These are phyloP conservation scores for Clonostachys rosea DNA, from an alignment of 2,329 filamentous ascomycete species.

Conservation along the genomic window DNA sequence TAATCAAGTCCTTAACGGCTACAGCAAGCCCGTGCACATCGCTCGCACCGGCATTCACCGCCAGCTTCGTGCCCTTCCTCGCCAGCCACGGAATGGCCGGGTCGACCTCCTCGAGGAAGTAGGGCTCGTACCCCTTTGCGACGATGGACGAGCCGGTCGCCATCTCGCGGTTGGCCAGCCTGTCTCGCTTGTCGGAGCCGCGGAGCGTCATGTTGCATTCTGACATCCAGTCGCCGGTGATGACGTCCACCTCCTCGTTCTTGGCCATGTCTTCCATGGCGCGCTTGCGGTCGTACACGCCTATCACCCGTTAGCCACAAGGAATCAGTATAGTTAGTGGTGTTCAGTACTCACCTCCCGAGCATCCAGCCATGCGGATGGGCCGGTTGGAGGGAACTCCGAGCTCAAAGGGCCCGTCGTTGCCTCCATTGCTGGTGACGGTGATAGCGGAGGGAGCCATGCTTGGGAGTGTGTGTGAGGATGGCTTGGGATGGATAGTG, in stretches of 20 bases:
- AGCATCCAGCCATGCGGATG: slow-evolving; percentile 19
- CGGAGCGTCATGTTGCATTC: slow-evolving; percentile 20
- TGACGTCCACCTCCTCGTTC: slow-evolving; percentile 18
- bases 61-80: slow-evolving; percentile 21
- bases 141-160: slow-evolving; percentile 15
- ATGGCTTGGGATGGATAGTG: too few species aligned
- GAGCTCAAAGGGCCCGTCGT: slow-evolving; percentile 3
- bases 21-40: slow-evolving; percentile 16
- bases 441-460: slow-evolving; percentile 11
- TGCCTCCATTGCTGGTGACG: slow-evolving; percentile 4
- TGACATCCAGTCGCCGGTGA: slow-evolving; percentile 23
- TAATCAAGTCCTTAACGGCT: slow-evolving; percentile 11
- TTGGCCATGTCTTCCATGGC: slow-evolving; percentile 16
- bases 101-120: slow-evolving; percentile 20
- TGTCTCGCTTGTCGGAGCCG: slow-evolving; percentile 17
- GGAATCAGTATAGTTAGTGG: too few species aligned
- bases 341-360: slow-evolving; percentile 10
- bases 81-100: slow-evolving; percentile 21
- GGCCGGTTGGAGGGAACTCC: slow-evolving; percentile 10
- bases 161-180: slow-evolving; percentile 11
- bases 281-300: slow-evolving; percentile 29
- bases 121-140: slow-evolving; percentile 34
- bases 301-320: slow-evolving; percentile 5
- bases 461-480: not conserved
- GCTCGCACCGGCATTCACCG: slow-evolving; percentile 27